Evolutionary conservation across 192 early-diverging fungal genomes (phyloP).

Genomic region (Coemansia sp.): DNA sequence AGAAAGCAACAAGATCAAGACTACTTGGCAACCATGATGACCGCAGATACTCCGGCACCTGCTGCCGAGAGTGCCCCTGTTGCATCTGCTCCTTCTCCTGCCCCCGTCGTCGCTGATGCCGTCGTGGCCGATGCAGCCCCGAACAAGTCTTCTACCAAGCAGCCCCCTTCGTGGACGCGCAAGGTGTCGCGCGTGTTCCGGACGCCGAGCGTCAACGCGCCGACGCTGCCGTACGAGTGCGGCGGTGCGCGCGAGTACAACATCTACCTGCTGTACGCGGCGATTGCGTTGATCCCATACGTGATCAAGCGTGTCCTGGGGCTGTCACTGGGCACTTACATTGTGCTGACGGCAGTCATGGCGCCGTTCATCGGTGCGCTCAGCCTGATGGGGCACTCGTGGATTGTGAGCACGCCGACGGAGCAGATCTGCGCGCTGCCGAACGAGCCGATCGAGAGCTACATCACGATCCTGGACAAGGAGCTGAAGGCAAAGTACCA

Average conservation of each 20-base stretch:
- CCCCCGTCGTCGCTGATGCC: not conserved
- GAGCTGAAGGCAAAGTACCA: slow-evolving; percentile 70
- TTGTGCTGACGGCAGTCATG: slow-evolving; percentile 59
- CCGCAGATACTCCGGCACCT: slow-evolving; percentile 5
- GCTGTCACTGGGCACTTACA: slow-evolving; percentile 59
- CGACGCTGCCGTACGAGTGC: slow-evolving; percentile 71
- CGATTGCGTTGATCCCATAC: slow-evolving; percentile 65
- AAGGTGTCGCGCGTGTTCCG: slow-evolving; percentile 28
- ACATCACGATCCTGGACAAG: slow-evolving; percentile 86
- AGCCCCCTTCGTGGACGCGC: slow-evolving; percentile 14
- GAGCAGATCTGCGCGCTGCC: slow-evolving; percentile 71
- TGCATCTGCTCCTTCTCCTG: not conserved
- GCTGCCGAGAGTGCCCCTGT: not conserved
- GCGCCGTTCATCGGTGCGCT: slow-evolving; percentile 74
- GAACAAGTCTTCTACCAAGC: not conserved
- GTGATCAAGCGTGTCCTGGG: slow-evolving; percentile 63
- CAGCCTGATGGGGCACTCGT: slow-evolving; percentile 66
- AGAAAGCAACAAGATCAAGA: not conserved
- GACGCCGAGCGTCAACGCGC: slow-evolving; percentile 38
- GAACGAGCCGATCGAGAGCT: slow-evolving; percentile 76
- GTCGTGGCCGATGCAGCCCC: not conserved
- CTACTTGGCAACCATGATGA: slow-evolving; percentile 7
- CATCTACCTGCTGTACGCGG: slow-evolving; percentile 63
- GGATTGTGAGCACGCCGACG: slow-evolving; percentile 58
- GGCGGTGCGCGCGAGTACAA: slow-evolving; percentile 81